Evolutionary conservation across 176 grass and related monocot species (phyloP).

Genomic region (Carex pumila): DNA sequence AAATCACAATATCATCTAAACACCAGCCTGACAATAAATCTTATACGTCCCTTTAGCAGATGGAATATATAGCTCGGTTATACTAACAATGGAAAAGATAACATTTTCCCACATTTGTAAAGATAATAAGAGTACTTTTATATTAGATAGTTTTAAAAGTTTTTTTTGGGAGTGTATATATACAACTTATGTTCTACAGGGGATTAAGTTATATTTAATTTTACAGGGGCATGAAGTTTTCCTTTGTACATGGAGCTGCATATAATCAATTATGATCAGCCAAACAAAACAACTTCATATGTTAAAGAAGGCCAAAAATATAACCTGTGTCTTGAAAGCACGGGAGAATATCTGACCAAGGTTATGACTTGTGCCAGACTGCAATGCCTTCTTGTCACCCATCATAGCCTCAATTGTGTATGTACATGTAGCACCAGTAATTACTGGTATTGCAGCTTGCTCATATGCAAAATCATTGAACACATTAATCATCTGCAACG

Average conservation of each 20-base stretch:
- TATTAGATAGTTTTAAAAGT: not conserved
- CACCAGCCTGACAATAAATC: not conserved
- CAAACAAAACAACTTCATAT: not conserved
- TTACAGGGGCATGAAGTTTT: not conserved
- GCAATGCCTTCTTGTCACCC: conserved; percentile 92
- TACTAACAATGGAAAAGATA: not conserved
- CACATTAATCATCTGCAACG: conserved; percentile 92
- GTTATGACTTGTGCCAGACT: conserved; percentile 94
- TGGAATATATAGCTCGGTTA: not conserved
- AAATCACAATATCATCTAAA: conserved; percentile 8
- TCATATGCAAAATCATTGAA: conserved; percentile 93
- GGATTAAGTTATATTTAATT: not conserved
- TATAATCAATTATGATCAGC: not conserved
- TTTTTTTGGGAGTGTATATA: not conserved
- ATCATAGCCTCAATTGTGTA: conserved; percentile 99
- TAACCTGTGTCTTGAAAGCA: conserved; percentile 92
- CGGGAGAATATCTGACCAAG: conserved; percentile 92
- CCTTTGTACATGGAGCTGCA: not conserved
- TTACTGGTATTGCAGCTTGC: conserved; percentile 89
- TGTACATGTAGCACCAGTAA: conserved; percentile 69
- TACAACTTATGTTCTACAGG: not conserved
- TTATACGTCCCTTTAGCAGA: not conserved
- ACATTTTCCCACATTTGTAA: too few relatives aligned
- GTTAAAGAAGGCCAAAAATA: conserved; percentile 4
- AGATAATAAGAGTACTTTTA: not conserved